A percentile compares a stretch with the other conserved stretches of the same genome.
phyloP scores from a whole-genome alignment of 2,329 filamentous ascomycete genomes.

The Magnaporthales sp. region DNA sequence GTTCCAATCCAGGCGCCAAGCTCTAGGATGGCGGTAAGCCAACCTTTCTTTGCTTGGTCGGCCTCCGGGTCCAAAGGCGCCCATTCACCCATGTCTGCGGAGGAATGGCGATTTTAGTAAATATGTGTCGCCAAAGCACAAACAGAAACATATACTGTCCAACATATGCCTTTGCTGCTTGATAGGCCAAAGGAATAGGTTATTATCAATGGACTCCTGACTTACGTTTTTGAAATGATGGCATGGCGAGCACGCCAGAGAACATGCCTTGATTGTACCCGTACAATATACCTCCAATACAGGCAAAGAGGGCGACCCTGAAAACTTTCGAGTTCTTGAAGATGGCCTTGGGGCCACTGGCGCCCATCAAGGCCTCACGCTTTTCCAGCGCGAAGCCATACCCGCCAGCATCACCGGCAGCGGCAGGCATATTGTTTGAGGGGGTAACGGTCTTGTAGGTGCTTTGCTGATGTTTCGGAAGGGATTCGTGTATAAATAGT shows the following conservation, averaged over 20 bases:
- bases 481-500: background rate
- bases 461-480: background rate
- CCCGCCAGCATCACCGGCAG: slow-evolving; percentile 9
- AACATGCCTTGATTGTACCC: slow-evolving; percentile 75
- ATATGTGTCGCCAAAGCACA: background rate
- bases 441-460: background rate
- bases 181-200: background rate
- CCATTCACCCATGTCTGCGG: slow-evolving; percentile 46
- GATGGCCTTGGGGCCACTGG: slow-evolving; percentile 40
- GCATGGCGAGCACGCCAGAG: slow-evolving; percentile 57
- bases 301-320: slow-evolving; percentile 52
- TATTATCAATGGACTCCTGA: background rate
- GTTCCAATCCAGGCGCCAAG: slow-evolving; percentile 72
- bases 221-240: slow-evolving; percentile 41
- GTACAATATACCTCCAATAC: slow-evolving; percentile 53
- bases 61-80: slow-evolving; percentile 31
- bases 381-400: slow-evolving; percentile 44
- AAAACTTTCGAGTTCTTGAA: slow-evolving; percentile 52
- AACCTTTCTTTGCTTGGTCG: slow-evolving; percentile 47
- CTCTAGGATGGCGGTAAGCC: slow-evolving; percentile 61
- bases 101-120: background rate
- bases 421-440: slow-evolving; percentile 28
- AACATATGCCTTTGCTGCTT: background rate
- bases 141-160: background rate
- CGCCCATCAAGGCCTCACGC: slow-evolving; percentile 44